A percentile compares a stretch with the other conserved stretches of the same genome.
Evolutionary conservation across 768 basidiomycete genomes (phyloP).

Genomic region (Lyophyllum decastes): DNA sequence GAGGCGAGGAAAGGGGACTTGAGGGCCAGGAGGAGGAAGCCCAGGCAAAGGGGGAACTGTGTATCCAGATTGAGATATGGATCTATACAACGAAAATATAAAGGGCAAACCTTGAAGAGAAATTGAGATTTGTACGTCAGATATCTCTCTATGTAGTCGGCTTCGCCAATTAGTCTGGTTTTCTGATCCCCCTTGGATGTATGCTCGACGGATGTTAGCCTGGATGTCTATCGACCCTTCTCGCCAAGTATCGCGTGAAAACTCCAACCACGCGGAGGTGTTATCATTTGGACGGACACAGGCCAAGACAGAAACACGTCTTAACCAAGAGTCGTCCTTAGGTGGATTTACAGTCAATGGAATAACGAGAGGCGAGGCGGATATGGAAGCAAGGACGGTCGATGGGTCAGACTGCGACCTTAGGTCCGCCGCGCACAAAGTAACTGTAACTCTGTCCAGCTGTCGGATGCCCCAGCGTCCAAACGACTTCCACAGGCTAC

Average conservation of each 20-base stretch:
- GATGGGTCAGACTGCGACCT: constrained; percentile 42
- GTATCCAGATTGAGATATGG: constrained; percentile 6
- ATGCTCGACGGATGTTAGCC: constrained; percentile 42
- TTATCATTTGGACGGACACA: constrained; percentile 57
- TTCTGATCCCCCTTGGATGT: constrained; percentile 53
- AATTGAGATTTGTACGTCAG: constrained; percentile 46
- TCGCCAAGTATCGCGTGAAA: constrained; percentile 61
- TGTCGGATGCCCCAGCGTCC: constrained; percentile 67
- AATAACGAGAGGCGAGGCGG: constrained; percentile 50
- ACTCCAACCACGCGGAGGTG: constrained; percentile 45
- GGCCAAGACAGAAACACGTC: constrained; percentile 50
- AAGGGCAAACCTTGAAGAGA: constrained; percentile 53
- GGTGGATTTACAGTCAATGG: constrained; percentile 57
- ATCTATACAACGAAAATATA: background rate
- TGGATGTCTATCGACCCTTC: constrained; percentile 47
- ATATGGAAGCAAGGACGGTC: constrained; percentile 46
- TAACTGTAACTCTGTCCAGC: constrained; percentile 58
- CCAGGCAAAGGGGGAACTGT: constrained; percentile 69
- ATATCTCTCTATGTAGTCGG: constrained; percentile 37
- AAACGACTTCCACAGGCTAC: constrained; percentile 58
- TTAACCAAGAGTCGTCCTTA: constrained; percentile 57
- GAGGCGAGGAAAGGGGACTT: constrained; percentile 53
- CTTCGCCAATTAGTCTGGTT: constrained; percentile 49
- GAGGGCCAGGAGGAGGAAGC: constrained; percentile 57
- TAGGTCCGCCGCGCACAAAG: constrained; percentile 52